Base-by-base conservation (phyloP, 2,329 filamentous ascomycete species). In the Alternaria tenuissima region DNA sequence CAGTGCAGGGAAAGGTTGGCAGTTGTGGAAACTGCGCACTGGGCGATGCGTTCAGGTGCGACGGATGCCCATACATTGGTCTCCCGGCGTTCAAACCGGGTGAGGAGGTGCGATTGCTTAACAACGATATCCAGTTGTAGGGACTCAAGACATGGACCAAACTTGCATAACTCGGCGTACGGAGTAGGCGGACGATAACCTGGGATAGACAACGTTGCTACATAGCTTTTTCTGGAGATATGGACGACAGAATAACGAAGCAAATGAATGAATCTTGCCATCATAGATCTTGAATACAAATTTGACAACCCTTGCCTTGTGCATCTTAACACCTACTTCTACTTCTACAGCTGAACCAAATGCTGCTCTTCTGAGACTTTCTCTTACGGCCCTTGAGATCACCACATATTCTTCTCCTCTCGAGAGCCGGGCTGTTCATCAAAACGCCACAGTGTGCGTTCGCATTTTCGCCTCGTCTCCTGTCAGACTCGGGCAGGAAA, bases 1-100 rank as follows among this genome's bases (percentile, higher is more conserved):
- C 95, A 0, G 92, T 98, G n/a, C 87, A 96, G 79, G 95, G 95
- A 70, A 98, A 97, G 83, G 92, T 94, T 6, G 94, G 95, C 55
- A 96, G 92, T 18, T 99, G 95, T 78, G 93, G 93, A 28, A 97
- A 94, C 80, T 98, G 95, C 80, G 91, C 93, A 28, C 85, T 99
- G 16, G 95, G 95, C 52, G 94, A 98, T 79, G 94, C 95, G 0
- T 86, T 85, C 73, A 76, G 85, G 20, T 87, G 85, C 66, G 84
- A 86, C 67, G 85, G 87, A 2, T 92, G 89, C 73, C 94, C 94
- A 1, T 97, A 95, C 76, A 91, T 96, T 71, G 94, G 94, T 5
- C 85, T 99, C 68, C 95, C 95, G 14, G 91, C 95, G 5, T 99
- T 99, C 84, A 97, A 97, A 84, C 93, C 93, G 4, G 95, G 95